Conservation (phyloP, 495 filamentous ascomycete genomes). For the Usnea hakonensis region DNA sequence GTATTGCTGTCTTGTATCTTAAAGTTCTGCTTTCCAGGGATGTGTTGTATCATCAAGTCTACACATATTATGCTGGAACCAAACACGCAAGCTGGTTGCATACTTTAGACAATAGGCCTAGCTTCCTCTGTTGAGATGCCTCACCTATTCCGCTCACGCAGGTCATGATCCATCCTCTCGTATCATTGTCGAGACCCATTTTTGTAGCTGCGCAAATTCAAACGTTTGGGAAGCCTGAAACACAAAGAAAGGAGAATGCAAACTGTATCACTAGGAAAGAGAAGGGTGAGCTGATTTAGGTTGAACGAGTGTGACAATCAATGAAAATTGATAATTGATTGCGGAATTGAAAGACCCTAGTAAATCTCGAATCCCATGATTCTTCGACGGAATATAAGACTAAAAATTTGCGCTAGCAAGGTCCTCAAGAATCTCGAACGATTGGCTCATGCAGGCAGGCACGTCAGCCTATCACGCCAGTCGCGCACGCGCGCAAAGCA, state of each 20-base stretch:
- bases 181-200: constrained; percentile 65
- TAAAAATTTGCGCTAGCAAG: constrained; percentile 6
- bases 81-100: constrained; percentile 59
- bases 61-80: constrained; percentile 82
- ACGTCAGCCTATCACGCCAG: not conserved
- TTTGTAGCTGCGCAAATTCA: constrained; percentile 17
- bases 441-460: constrained; percentile 8
- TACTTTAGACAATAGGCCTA: not conserved
- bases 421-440: not conserved
- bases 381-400: constrained; percentile 2
- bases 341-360: no score
- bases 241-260: not conserved
- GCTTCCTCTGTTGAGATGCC: constrained; percentile 18
- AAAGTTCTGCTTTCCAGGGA: constrained; percentile 69
- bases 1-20: constrained; percentile 80
- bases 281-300: not conserved
- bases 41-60: constrained; percentile 62
- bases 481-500: not conserved
- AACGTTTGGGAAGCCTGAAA: not conserved
- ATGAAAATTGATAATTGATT: not conserved
- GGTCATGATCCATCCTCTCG: constrained; percentile 89
- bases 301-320: not conserved
- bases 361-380: not conserved
- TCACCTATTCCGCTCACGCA: constrained; percentile 71
- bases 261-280: not conserved